Evolutionary conservation across 78 protist species (phyloP).

Genomic region (Dictyostelium brefeldianum): DNA sequence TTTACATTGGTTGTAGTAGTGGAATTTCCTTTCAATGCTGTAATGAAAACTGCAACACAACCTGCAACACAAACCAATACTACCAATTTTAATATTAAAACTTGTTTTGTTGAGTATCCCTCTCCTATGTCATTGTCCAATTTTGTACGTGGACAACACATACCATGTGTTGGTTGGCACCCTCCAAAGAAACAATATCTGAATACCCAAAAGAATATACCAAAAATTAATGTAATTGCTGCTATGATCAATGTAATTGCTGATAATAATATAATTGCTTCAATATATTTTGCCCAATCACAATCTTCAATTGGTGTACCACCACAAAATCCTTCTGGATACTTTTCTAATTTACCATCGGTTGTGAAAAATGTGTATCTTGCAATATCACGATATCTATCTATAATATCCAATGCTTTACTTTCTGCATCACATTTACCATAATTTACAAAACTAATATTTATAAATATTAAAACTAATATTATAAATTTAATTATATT

Average conservation of each 20-base stretch:
- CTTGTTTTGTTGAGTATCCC: conserved; percentile 15
- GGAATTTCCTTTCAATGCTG: conserved; percentile 40
- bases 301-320: conserved; percentile 50
- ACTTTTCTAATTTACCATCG: conserved; percentile 3
- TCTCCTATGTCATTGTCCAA: conserved; percentile 62
- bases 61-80: conserved; percentile 19
- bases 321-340: conserved; percentile 73
- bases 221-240: conserved; percentile 15
- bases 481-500: too few relatives aligned
- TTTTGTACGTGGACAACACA: conserved; percentile 69
- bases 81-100: conserved; percentile 4
- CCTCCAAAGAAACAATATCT: conserved; percentile 44
- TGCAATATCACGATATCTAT: conserved; percentile 24
- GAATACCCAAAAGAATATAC: conserved; percentile 49
- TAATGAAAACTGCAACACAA: conserved; percentile 41
- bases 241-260: conserved; percentile 54
- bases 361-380: conserved; percentile 72
- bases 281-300: conserved; percentile 59
- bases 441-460: too few relatives aligned
- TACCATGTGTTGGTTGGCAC: conserved; percentile 44
- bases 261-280: conserved; percentile 44
- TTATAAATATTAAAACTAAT: too few relatives aligned
- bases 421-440: neutral
- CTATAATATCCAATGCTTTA: conserved; percentile 25
- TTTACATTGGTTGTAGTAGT: neutral